Evolutionary conservation across 176 grass and related monocot species (phyloP).

Genomic region (Aegilops speltoides): DNA sequence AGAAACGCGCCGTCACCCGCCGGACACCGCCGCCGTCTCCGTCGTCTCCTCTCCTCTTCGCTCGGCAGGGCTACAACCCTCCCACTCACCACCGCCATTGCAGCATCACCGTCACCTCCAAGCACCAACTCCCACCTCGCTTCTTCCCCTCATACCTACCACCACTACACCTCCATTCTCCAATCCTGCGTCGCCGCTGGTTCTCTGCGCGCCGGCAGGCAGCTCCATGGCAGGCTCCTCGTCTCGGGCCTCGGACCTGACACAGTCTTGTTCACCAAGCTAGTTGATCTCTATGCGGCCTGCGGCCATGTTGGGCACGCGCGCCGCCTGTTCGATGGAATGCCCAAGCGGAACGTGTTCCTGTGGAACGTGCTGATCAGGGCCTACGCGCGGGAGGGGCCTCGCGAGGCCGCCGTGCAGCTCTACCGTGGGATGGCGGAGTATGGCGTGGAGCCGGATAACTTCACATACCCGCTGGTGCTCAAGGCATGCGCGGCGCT

Average conservation of each 20-base stretch:
- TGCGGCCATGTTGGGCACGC: conserved; percentile 37
- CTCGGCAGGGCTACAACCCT: background rate
- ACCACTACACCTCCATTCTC: conserved; percentile 42
- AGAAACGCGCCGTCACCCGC: background rate
- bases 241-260: conserved; percentile 42
- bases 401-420: conserved; percentile 37
- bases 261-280: conserved; percentile 41
- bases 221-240: conserved; percentile 63
- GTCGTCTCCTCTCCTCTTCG: background rate
- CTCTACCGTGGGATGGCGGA: conserved; percentile 56
- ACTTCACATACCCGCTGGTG: conserved; percentile 65
- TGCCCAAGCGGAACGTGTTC: conserved; percentile 57
- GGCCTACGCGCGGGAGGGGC: conserved; percentile 52
- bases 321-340: conserved; percentile 65
- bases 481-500: conserved; percentile 66
- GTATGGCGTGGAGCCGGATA: conserved; percentile 47
- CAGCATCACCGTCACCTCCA: background rate
- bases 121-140: background rate
- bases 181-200: conserved; percentile 40
- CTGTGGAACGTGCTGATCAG: conserved; percentile 77
- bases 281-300: conserved; percentile 49
- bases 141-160: conserved; percentile 10
- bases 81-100: background rate
- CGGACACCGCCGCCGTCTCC: background rate
- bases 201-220: conserved; percentile 39